Conservation (phyloP, 2,329 filamentous ascomycete genomes). For the Hansfordia pulvinata region DNA sequence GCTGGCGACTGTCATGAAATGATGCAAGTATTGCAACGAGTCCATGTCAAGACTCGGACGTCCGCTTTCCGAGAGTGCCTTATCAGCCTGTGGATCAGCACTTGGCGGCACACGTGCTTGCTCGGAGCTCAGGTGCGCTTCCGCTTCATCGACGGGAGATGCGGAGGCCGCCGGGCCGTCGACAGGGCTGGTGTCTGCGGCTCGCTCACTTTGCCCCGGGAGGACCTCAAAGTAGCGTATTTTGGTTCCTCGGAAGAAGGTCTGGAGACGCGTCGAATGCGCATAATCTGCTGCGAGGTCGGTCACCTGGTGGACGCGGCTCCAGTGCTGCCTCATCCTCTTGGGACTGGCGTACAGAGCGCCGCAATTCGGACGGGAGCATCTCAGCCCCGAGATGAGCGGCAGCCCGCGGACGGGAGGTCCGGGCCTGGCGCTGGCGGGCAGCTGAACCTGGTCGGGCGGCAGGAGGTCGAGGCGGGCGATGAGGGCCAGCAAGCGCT, state of each 20-base stretch:
- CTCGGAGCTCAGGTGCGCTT: too few relatives aligned
- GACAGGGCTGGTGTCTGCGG: neutral
- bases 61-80: slow-evolving; percentile 1
- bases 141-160: too few relatives aligned
- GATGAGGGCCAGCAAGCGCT: slow-evolving; percentile 11
- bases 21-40: slow-evolving; percentile 13
- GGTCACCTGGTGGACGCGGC: slow-evolving; percentile 10
- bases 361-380: slow-evolving; percentile 11
- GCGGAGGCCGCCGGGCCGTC: neutral
- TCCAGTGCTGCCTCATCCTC: slow-evolving; percentile 19
- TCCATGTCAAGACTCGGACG: slow-evolving; percentile 8
- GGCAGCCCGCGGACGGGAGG: slow-evolving; percentile 14
- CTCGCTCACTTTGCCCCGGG: neutral
- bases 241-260: slow-evolving; percentile 22
- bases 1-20: slow-evolving; percentile 10
- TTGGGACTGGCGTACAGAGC: slow-evolving; percentile 18
- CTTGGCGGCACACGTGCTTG: too few relatives aligned
- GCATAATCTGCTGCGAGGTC: slow-evolving; percentile 5
- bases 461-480: slow-evolving; percentile 14
- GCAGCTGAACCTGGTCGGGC: slow-evolving; percentile 15
- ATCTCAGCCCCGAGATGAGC: slow-evolving; percentile 15
- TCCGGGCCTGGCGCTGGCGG: too few relatives aligned
- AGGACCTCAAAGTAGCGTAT: slow-evolving; percentile 21
- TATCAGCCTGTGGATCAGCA: too few relatives aligned
- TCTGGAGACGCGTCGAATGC: slow-evolving; percentile 15